A percentile compares a stretch with the other conserved stretches of the same genome.
Evolutionary conservation across 768 basidiomycete genomes (phyloP).

Genomic region (Saitozyma podzolica): DNA sequence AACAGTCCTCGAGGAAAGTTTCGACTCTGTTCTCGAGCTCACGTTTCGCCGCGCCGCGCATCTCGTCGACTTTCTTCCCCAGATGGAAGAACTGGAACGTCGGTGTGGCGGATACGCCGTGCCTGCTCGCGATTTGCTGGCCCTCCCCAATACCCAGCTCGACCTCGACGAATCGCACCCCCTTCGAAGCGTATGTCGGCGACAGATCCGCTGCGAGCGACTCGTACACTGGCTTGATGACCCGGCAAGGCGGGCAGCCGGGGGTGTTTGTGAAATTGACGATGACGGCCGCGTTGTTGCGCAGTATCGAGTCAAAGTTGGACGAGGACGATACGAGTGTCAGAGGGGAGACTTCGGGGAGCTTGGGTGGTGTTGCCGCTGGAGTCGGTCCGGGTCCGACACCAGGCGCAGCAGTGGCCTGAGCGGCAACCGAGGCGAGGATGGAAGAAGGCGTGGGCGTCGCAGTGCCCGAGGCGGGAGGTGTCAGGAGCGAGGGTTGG

Average conservation of each 20-base stretch:
- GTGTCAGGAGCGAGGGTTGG: conserved; percentile 32
- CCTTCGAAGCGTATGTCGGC: conserved; percentile 21
- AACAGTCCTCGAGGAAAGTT: conserved; percentile 32
- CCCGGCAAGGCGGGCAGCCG: conserved; percentile 73
- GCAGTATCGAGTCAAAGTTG: conserved; percentile 68
- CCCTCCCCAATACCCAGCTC: conserved; percentile 75
- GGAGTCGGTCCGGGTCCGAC: conserved; percentile 27
- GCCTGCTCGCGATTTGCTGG: conserved; percentile 62
- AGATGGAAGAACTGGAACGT: conserved; percentile 86
- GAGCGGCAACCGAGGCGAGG: conserved; percentile 42
- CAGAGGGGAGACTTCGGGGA: conserved; percentile 23
- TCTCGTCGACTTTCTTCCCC: conserved; percentile 52
- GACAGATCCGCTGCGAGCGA: conserved; percentile 67
- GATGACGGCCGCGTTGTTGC: conserved; percentile 68
- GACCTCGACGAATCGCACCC: conserved; percentile 69
- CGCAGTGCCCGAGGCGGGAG: conserved; percentile 46
- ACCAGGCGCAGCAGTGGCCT: conserved; percentile 44
- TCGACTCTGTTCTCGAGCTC: conserved; percentile 35
- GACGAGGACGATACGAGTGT: conserved; percentile 57
- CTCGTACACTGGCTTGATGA: conserved; percentile 83
- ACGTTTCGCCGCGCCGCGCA: conserved; percentile 36
- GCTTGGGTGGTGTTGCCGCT: conserved; percentile 38
- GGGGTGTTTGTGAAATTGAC: conserved; percentile 76
- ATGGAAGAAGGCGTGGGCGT: conserved; percentile 60
- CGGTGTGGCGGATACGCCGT: conserved; percentile 73